Base-by-base conservation (phyloP, 306 rosid genomes). In the Cercis canadensis region DNA sequence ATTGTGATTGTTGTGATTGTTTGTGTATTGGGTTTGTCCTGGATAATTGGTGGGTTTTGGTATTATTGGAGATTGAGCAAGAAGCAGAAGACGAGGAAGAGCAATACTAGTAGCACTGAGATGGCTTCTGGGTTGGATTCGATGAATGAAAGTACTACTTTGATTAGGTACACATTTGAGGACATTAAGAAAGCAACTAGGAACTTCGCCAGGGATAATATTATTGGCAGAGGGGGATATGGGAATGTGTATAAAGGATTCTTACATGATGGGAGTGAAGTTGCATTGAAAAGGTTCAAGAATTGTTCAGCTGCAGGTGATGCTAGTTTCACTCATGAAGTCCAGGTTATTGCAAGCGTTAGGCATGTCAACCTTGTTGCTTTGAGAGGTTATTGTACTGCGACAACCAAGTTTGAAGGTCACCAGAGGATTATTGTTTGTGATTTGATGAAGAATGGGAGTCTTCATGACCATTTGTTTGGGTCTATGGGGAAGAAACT, bases 381-480 rank as follows among this genome's bases (percentile, higher is more conserved):
- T 29, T 45, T 94, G 29, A 76, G 96, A 75, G 99, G 99, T 0
- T 94, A 89, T 72, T 94, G 99, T 55, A 89, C 88, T 13, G 97
- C 97, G 3, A 87, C 96, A 0, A 89, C 97, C n/a, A 76, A 83
- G 3, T 76, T 80, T 11, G 92, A 89, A 66, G 99, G 99, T 53
- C 97, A 91, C 62, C 99, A 94, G 84, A 84, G 99, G 79, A 91
- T 94, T 62, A 90, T 94, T 52, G 96, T 94, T 21, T 91, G 96
- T 62, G 99, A 94, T 79, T 79, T 94, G 83, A 83, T 94, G 96
- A 88, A 82, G 59, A 94, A 94, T 73, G 99, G 99, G 53, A 89
- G 95, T 73, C 88, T 94, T 16, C 79, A 94, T 59, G 99, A 94
- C 62, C 99, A 94, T 81, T 85, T 94, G 37, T 94, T 87, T 70